Conservation (phyloP, 345 rosid genomes). For the Eucalyptus decipiens region DNA sequence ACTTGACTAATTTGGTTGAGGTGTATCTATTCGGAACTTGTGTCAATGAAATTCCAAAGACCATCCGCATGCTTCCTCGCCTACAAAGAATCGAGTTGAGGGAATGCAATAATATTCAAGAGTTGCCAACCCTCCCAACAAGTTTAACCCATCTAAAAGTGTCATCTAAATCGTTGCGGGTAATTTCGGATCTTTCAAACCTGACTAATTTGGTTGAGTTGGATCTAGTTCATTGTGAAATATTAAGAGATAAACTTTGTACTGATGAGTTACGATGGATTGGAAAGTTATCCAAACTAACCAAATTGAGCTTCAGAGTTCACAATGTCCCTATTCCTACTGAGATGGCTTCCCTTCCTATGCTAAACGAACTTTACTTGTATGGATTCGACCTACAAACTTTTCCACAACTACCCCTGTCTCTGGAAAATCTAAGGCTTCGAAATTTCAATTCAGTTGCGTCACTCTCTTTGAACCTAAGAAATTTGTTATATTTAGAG, state of each 20-base stretch:
- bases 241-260: neutral
- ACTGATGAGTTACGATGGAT: neutral
- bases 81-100: neutral
- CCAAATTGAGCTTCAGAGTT: neutral
- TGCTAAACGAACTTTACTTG: neutral
- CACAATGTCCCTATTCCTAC: neutral
- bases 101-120: neutral
- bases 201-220: neutral
- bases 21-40: fast-evolving
- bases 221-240: fast-evolving
- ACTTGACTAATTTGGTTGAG: no score
- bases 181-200: neutral
- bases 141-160: neutral
- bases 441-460: neutral
- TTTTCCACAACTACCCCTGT: neutral
- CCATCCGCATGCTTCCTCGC: neutral
- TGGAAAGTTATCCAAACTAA: neutral
- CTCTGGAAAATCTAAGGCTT: neutral
- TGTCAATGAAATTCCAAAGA: neutral
- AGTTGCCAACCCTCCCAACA: neutral
- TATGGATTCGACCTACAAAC: neutral
- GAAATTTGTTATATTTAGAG: neutral
- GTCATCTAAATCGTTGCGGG: neutral
- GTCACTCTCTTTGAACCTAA: fast-evolving
- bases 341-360: neutral